These are phyloP conservation scores for Verruconis gallopava DNA, from an alignment of 2,329 filamentous ascomycete species.

Conservation along the genomic window DNA sequence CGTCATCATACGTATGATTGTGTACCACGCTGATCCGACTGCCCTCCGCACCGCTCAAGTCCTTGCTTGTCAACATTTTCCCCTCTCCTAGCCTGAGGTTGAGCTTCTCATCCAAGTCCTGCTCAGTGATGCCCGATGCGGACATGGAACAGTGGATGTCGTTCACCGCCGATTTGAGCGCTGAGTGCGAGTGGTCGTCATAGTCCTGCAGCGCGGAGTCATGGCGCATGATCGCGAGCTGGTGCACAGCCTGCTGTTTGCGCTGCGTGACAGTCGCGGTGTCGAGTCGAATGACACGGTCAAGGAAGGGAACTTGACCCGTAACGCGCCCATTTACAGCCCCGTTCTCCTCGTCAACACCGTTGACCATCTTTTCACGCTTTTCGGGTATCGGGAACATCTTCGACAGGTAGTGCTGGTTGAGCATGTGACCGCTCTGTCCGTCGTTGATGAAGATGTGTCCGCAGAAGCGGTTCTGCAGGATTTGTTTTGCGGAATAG, in stretches of 20 bases:
- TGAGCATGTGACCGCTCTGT: constrained; percentile 24
- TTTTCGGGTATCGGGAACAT: constrained; percentile 42
- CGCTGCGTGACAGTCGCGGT: constrained; percentile 9
- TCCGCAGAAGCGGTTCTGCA: constrained; percentile 37
- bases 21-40: constrained; percentile 5
- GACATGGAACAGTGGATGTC: constrained; percentile 2
- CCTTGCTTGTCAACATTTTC: constrained; percentile 5
- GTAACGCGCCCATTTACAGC: neutral
- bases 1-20: constrained; percentile 3
- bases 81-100: constrained; percentile 5
- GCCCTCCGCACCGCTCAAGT: constrained; percentile 7
- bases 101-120: constrained; percentile 2
- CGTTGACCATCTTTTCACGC: constrained; percentile 10
- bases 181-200: constrained; percentile 2
- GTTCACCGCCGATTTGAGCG: neutral
- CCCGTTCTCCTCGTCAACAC: neutral
- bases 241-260: constrained; percentile 2
- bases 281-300: constrained; percentile 10
- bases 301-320: constrained; percentile 8
- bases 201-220: neutral
- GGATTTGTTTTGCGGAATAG: constrained; percentile 38
- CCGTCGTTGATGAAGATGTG: constrained; percentile 33
- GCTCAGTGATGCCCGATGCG: neutral
- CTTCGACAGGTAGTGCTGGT: constrained; percentile 50
- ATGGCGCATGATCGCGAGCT: constrained; percentile 5